Conservation (phyloP, 2,329 filamentous ascomycete species). For the Penicillium frequentans region DNA sequence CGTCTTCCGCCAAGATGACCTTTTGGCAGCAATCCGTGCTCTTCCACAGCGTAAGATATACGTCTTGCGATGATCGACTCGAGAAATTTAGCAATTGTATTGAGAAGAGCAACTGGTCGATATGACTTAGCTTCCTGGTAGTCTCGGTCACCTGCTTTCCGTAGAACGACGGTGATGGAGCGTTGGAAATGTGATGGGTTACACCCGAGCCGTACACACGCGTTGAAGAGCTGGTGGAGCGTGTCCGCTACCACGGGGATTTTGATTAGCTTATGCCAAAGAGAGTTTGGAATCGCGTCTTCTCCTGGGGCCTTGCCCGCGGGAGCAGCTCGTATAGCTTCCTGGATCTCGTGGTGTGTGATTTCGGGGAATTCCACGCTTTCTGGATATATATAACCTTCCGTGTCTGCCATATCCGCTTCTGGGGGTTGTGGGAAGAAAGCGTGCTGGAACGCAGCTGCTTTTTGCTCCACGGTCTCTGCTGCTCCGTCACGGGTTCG, state of each 20-base stretch:
- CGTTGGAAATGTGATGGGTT: neutral
- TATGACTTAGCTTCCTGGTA: conserved; percentile 12
- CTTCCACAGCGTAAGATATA: no score
- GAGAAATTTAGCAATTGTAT: conserved; percentile 12
- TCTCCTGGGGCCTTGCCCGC: neutral
- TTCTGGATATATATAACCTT: neutral
- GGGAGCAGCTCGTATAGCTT: neutral
- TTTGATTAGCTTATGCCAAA: neutral
- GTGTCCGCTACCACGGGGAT: neutral
- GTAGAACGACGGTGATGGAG: neutral
- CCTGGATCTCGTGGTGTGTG: neutral
- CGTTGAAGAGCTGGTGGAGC: neutral
- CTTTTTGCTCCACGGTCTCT: neutral
- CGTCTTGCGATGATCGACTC: conserved; percentile 6
- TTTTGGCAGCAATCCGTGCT: no score
- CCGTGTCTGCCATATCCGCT: neutral
- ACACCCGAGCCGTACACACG: neutral
- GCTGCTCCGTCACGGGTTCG: neutral
- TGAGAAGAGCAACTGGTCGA: conserved; percentile 12
- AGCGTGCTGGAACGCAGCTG: neutral
- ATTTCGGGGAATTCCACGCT: neutral
- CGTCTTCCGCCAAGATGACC: no score
- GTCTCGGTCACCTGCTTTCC: conserved; percentile 3
- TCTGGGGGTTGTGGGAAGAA: neutral
- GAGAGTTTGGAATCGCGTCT: neutral